Base-by-base conservation (phyloP, 495 filamentous ascomycete species). In the Aspergillus funiculosus region DNA sequence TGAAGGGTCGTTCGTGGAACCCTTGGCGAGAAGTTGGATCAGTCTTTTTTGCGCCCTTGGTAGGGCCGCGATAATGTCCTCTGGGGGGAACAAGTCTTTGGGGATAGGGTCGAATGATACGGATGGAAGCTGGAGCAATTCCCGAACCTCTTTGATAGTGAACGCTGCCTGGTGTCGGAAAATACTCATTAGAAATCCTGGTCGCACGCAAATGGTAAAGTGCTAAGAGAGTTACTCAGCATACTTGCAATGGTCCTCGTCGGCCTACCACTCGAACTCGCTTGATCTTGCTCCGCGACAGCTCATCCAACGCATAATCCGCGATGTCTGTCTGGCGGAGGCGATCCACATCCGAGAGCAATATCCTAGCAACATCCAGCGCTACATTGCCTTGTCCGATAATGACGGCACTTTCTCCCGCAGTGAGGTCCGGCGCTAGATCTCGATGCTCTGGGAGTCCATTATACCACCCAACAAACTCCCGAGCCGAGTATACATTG, bases 391-490 rank as follows among this genome's bases (percentile, higher is more conserved):
- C 92, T 57, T 97, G 89, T 1, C 92, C 92, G 46, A 98, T 82
- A 29, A 98, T 76, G 13, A 94, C 80, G 3, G 88, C 94, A 53
- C 90, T 79, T 34, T 95, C 89, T 1, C 86, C 87, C 6, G 74
- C 68, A 1, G 78, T 78, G 10, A 97, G 77, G 56, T 88, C 79
- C 1, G 91, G 92, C 9, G 74, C 71, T n/a, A 95, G 66, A 52
- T 78, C 62, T 18, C 85, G 77, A 60, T 86, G 85, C 56, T 94
- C 85, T 0, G 92, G 94, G 0, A 95, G 74, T 13, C 94, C 90
- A 59, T 97, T 97, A 65, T 98, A 98, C 92, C 92, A 98, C 11
- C 91, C 92, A 5, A 98, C 94, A 63, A 97, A 98, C 38, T 87
- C 85, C 5, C 92, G 78, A 3, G 92, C 92, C 11, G 89, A 95